These are phyloP conservation scores for Begonia masoniana DNA, from an alignment of 306 rosid species.

Conservation along the genomic window DNA sequence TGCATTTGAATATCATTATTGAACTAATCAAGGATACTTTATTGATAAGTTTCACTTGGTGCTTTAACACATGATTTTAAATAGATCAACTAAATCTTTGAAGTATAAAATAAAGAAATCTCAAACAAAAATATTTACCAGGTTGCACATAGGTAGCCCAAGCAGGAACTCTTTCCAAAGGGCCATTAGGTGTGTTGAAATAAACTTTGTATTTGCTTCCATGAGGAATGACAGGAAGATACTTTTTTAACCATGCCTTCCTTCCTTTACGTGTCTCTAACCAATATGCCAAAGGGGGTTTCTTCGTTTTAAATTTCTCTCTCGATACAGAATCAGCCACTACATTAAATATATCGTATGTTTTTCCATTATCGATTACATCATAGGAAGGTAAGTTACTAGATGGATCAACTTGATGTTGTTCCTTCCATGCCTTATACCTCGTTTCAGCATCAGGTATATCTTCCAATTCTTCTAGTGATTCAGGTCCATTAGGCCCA, in stretches of 20 bases:
- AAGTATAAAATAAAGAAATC: neutral
- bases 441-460: constrained; percentile 91
- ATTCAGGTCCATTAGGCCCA: constrained; percentile 97
- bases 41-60: neutral
- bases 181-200: constrained; percentile 86
- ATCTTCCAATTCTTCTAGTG: constrained; percentile 62
- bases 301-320: constrained; percentile 40
- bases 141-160: constrained; percentile 99
- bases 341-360: constrained; percentile 68
- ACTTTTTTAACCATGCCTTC: constrained; percentile 86
- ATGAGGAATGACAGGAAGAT: constrained; percentile 73
- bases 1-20: too few relatives aligned
- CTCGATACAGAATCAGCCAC: constrained; percentile 49
- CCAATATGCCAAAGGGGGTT: constrained; percentile 85
- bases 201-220: constrained; percentile 93
- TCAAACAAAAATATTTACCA: constrained; percentile 32
- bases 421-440: constrained; percentile 66
- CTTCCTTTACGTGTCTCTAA: constrained; percentile 91
- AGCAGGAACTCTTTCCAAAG: constrained; percentile 91
- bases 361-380: constrained; percentile 69
- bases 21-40: neutral
- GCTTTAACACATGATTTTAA: neutral
- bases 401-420: constrained; percentile 42
- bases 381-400: constrained; percentile 44
- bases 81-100: neutral